Conservation (phyloP, 2,329 filamentous ascomycete genomes). For the Ophiostoma piceae region DNA sequence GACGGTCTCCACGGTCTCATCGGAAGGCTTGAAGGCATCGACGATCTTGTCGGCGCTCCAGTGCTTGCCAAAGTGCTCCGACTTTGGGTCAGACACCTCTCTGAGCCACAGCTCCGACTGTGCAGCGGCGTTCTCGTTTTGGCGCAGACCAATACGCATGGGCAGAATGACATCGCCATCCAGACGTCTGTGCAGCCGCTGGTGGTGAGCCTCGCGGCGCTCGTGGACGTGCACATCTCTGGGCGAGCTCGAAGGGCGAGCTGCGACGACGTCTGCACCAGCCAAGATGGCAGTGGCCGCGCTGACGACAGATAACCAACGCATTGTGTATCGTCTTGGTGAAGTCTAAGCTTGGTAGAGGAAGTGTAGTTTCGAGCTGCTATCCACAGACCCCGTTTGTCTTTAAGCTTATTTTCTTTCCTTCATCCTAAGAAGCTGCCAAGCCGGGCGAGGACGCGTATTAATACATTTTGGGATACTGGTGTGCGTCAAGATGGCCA, state of each 20-base stretch:
- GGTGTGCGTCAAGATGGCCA: neutral
- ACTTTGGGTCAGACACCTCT: constrained; percentile 32
- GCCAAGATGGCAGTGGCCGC: constrained; percentile 1
- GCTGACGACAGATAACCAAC: neutral
- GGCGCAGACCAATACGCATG: constrained; percentile 29
- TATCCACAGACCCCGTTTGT: neutral
- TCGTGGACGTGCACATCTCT: constrained; percentile 12
- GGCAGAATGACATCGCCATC: constrained; percentile 28
- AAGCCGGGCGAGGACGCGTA: neutral
- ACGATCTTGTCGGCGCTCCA: constrained; percentile 37
- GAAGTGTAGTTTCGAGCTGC: neutral
- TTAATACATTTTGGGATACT: neutral
- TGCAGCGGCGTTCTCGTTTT: constrained; percentile 32
- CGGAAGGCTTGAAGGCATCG: constrained; percentile 37
- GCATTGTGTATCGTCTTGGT: neutral
- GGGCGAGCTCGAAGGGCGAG: neutral
- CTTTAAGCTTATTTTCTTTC: neutral
- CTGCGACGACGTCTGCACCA: neutral
- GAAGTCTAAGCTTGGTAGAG: neutral
- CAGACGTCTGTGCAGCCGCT: constrained; percentile 26
- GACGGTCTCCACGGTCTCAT: constrained; percentile 34
- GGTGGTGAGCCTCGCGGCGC: constrained; percentile 8
- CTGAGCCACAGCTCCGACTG: constrained; percentile 31
- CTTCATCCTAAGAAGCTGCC: neutral
- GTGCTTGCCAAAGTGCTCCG: constrained; percentile 37